phyloP scores from a whole-genome alignment of 2,329 filamentous ascomycete species.

The Alternaria sp. region DNA sequence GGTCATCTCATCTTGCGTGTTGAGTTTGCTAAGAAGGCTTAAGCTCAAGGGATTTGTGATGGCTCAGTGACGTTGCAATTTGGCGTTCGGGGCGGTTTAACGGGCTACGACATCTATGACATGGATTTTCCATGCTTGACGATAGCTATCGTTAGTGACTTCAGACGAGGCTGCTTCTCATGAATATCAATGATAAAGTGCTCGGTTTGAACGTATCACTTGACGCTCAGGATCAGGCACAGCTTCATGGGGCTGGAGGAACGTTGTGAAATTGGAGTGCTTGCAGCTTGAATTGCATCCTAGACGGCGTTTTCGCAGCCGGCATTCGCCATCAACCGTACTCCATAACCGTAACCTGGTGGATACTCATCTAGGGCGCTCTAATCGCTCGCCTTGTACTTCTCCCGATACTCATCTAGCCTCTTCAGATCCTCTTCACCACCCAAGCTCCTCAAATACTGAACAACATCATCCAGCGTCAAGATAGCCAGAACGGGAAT shows the following conservation, averaged over 20 bases:
- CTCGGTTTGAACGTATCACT: constrained; percentile 3
- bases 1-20: constrained; percentile 87
- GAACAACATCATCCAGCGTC: constrained; percentile 79
- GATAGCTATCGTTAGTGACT: constrained; percentile 12
- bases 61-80: constrained; percentile 3
- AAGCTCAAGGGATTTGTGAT: constrained; percentile 6
- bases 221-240: not conserved
- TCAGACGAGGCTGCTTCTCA: constrained; percentile 1
- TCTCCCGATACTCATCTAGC: constrained; percentile 51
- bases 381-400: constrained; percentile 53
- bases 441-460: constrained; percentile 55
- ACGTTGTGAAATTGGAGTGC: not conserved
- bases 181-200: constrained; percentile 9
- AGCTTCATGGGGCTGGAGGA: not conserved
- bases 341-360: constrained; percentile 1
- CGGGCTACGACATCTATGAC: constrained; percentile 4
- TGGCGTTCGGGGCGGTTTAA: constrained; percentile 2
- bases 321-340: not conserved
- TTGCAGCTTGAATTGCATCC: not conserved
- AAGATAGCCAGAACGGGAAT: constrained; percentile 86
- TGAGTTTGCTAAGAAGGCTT: constrained; percentile 79
- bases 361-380: not conserved
- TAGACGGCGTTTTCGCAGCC: not conserved
- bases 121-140: constrained; percentile 7
- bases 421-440: constrained; percentile 57